A percentile compares a stretch with the other conserved stretches of the same genome.
Evolutionary conservation across 176 grass and related monocot genomes (phyloP).

Genomic region (Triticum timopheevii): DNA sequence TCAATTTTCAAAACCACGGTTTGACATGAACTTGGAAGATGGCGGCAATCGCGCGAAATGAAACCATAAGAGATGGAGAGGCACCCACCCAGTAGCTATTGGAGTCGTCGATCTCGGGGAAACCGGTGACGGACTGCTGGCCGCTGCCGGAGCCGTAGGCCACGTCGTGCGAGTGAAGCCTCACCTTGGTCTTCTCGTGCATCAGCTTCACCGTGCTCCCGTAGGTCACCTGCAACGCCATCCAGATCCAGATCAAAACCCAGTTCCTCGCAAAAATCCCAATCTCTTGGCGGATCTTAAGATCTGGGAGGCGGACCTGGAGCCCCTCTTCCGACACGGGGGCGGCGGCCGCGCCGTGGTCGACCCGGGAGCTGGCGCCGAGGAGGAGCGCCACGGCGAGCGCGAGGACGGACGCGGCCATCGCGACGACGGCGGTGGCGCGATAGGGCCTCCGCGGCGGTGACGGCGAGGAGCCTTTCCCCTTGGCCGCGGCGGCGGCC

Average conservation of each 20-base stretch:
- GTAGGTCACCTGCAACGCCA: conserved; percentile 48
- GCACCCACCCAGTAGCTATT: conserved; percentile 82
- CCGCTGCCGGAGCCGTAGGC: conserved; percentile 83
- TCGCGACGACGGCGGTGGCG: conserved; percentile 28
- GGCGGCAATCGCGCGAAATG: background rate
- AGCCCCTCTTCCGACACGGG: conserved; percentile 25
- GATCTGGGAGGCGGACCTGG: conserved; percentile 34
- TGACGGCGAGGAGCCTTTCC: conserved; percentile 9
- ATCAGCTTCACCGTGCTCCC: conserved; percentile 70
- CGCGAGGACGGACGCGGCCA: conserved; percentile 46
- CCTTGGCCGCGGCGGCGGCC: conserved; percentile 25
- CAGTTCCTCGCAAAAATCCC: background rate
- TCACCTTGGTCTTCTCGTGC: conserved; percentile 76
- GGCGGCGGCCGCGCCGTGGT: conserved; percentile 20
- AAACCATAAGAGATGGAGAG: background rate
- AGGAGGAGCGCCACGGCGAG: conserved; percentile 42
- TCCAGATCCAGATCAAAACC: conserved; percentile 29
- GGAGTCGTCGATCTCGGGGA: conserved; percentile 61
- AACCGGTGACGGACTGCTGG: conserved; percentile 77
- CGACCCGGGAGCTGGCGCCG: conserved; percentile 13
- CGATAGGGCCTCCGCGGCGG: background rate
- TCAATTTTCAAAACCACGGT: background rate
- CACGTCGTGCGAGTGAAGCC: conserved; percentile 81
- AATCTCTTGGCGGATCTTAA: conserved; percentile 12
- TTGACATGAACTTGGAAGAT: background rate